These are phyloP conservation scores for Neurospora sp. DNA, from an alignment of 495 filamentous ascomycete genomes.

Conservation along the genomic window DNA sequence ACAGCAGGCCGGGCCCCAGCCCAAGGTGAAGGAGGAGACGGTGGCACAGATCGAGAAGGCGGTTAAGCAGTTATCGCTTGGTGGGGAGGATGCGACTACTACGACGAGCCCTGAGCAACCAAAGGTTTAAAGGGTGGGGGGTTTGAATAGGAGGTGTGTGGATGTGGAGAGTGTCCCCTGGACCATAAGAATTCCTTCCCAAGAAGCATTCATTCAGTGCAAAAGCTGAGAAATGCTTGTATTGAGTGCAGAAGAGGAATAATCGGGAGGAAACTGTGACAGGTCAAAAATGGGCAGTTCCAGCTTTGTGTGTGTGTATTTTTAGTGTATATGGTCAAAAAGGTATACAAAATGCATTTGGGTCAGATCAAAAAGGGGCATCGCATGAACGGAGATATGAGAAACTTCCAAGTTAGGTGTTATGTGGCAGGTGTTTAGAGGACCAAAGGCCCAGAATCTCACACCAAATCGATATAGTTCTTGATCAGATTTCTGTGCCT, in stretches of 20 bases:
- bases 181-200: not conserved
- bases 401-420: not conserved
- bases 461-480: not conserved
- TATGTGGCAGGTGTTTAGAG: not conserved
- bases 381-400: not conserved
- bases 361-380: not conserved
- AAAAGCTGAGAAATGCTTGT: not conserved
- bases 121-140: not conserved
- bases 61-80: constrained; percentile 13
- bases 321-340: not conserved
- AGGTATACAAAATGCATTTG: not conserved
- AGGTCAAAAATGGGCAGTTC: not conserved
- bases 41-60: constrained; percentile 8
- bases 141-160: not conserved
- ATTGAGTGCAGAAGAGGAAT: not conserved
- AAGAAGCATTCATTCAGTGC: not conserved
- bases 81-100: not conserved
- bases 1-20: not conserved
- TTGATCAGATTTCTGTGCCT: not conserved
- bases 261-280: not conserved
- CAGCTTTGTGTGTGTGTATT: not conserved
- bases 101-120: constrained; percentile 5
- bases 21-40: not conserved
- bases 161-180: not conserved
- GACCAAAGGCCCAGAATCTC: not conserved